Base-by-base conservation (phyloP, 495 filamentous ascomycete species). In the Daldinia concentrica region DNA sequence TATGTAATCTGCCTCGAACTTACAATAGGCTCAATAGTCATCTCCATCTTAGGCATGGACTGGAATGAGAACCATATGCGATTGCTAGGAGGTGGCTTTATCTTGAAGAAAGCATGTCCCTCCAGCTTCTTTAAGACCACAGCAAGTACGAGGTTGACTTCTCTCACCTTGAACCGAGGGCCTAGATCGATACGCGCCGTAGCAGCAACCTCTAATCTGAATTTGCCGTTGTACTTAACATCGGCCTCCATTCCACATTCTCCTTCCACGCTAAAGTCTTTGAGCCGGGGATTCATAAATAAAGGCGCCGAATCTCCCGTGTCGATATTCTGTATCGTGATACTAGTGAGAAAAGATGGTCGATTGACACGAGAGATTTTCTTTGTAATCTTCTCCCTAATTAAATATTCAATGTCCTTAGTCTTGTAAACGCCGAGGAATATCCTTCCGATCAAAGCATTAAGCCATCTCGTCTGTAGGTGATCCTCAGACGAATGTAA, bases 11-110 rank as follows among this genome's bases (percentile, higher is more conserved):
- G 94, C 60, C 95, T 90, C 6, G 93, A 91, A 79, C 94, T 97
- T 57, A 99, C 93, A 68, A 99, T 93, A 6, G 95, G 95, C 76
- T 98, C 92, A 55, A 99, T 93, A 22, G 89, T 87, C 84, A 98
- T 89, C 56, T 93, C 93, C 82, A 99, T 92, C 69, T 93, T 93
- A 6, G 95, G 95, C 87, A 92, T 92, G 8, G 89, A 89, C 75
- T 96, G 91, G 72, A 99, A 99, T 14, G 94, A 90, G 71, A 98
- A 88, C 95, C 95, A 99, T 41, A 97, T 77, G 27, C 95, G 89
- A 78, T 98, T 98, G 80, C 93, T 97, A 0, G 95, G 95, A 34
- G 95, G 93, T 24, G 95, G 94, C 77, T 99, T 99, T 79, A 97
- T 90, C 62, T 91, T 90, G 62, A 98, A 83, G 64, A 97, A 80